Conservation (phyloP, 176 grass and related monocot genomes). For the Rhynchospora tenuis region DNA sequence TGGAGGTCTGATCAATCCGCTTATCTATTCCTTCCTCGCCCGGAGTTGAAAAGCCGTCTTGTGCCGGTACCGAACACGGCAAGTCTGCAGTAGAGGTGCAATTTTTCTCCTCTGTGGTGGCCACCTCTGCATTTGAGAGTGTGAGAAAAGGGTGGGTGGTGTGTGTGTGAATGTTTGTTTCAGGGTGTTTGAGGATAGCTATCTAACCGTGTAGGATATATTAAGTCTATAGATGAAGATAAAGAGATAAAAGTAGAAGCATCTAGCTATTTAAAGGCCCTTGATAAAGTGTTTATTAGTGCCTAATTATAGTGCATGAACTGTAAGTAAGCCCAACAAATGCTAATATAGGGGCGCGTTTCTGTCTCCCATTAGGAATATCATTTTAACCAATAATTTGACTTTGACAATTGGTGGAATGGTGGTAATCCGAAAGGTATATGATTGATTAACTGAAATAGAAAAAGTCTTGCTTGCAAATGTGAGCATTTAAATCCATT, state of each 20-base stretch:
- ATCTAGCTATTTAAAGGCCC: neutral
- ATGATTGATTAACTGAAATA: neutral
- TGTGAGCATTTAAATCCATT: neutral
- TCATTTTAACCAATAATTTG: neutral
- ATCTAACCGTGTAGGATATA: neutral
- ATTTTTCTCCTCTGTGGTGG: neutral
- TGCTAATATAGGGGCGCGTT: too few relatives aligned
- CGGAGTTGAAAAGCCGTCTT: neutral
- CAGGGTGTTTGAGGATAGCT: neutral
- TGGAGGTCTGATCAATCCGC: neutral
- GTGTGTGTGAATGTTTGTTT: neutral
- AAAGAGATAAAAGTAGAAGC: neutral
- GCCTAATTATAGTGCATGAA: neutral
- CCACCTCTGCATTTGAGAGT: constrained; percentile 7
- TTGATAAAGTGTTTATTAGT: neutral
- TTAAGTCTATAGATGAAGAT: neutral
- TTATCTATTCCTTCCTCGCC: neutral
- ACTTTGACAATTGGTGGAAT: neutral
- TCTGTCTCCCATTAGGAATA: neutral
- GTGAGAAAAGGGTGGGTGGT: neutral
- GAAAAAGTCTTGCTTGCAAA: neutral
- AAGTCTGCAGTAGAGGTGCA: neutral
- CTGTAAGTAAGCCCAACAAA: neutral
- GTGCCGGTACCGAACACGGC: neutral
- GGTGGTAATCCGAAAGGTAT: neutral